These are phyloP conservation scores for Vinca major DNA, from an alignment of 305 asterid species.

Conservation along the genomic window DNA sequence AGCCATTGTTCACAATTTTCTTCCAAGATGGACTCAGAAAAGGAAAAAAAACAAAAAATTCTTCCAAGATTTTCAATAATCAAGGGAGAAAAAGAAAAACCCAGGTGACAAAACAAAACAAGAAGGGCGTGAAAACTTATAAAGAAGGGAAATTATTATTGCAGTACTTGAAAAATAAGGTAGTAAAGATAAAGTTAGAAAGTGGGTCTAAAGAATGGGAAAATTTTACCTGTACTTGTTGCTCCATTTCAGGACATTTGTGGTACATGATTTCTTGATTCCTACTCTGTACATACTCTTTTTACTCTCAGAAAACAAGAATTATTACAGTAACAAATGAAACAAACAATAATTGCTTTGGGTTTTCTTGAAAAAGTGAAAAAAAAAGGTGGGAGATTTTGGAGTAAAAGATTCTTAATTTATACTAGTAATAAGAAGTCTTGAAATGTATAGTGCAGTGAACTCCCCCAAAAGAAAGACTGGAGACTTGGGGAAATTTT, in stretches of 20 bases:
- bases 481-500: not conserved
- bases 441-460: no score
- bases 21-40: not conserved
- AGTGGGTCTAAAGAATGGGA: not conserved
- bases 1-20: not conserved
- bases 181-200: no score
- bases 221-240: conserved; percentile 7
- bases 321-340: no score
- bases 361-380: no score
- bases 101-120: conserved; percentile 2
- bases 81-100: not conserved
- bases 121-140: not conserved
- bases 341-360: no score
- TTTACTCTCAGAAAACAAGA: no score
- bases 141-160: not conserved
- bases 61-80: not conserved
- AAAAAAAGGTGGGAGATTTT: not conserved
- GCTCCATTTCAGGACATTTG: conserved; percentile 14
- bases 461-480: no score
- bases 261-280: conserved; percentile 9
- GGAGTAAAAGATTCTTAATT: not conserved
- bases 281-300: not conserved
- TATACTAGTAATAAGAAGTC: no score
- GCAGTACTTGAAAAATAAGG: not conserved
- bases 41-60: no score